Percentiles rank a stretch among this genome's conserved stretches.
Evolutionary conservation across 352 stramenopile genomes (phyloP).

Genomic region (Stephanocyclus meneghinianus): DNA sequence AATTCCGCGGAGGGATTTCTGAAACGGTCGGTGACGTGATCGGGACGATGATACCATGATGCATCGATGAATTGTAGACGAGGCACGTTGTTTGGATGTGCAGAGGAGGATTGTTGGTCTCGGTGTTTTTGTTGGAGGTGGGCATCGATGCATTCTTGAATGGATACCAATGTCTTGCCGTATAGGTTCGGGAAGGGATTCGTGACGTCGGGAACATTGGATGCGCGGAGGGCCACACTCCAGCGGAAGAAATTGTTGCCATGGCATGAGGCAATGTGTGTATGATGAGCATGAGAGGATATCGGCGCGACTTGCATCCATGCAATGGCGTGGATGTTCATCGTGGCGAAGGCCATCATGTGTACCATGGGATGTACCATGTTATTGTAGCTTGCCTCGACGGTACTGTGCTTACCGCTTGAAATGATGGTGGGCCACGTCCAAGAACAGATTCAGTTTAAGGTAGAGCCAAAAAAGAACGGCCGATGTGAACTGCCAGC

Average conservation of each 20-base stretch:
- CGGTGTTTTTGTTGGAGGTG: background rate
- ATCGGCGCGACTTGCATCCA: too few species aligned
- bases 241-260: too few species aligned
- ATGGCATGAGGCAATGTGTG: too few species aligned
- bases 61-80: slow-evolving; percentile 45
- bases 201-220: background rate
- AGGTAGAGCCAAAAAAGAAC: too few species aligned
- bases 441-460: too few species aligned
- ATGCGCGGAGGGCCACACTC: background rate
- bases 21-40: slow-evolving; percentile 23
- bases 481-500: too few species aligned
- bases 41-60: slow-evolving; percentile 43
- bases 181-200: slow-evolving; percentile 3
- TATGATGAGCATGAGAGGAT: background rate
- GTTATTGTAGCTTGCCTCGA: too few species aligned
- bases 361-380: too few species aligned
- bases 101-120: background rate
- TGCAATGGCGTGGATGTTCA: too few species aligned
- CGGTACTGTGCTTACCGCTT: too few species aligned
- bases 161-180: slow-evolving; percentile 21
- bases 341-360: too few species aligned
- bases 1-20: slow-evolving; percentile 34
- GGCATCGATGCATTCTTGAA: slow-evolving; percentile 20
- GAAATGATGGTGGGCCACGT: too few species aligned
- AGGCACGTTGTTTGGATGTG: background rate